Percentiles rank a stretch among this genome's conserved stretches.
These are phyloP conservation scores for Sarcocystis neurona DNA, from an alignment of 169 alveolate species.

Conservation along the genomic window DNA sequence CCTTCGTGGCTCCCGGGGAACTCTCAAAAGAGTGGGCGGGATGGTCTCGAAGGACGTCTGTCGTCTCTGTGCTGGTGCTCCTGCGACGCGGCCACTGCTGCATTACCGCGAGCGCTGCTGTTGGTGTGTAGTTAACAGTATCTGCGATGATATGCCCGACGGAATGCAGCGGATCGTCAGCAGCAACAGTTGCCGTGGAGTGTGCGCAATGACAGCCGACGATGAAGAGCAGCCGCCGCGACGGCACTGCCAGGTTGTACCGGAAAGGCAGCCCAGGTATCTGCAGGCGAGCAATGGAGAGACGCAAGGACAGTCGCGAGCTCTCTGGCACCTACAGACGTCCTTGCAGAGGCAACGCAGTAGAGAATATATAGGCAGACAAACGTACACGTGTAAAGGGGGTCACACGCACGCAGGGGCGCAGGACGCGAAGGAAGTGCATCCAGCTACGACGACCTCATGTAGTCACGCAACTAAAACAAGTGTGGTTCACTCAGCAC, in stretches of 20 bases:
- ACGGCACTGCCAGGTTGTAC: not conserved
- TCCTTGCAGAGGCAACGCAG: not conserved
- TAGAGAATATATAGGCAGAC: not conserved
- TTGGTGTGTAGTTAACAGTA: not conserved
- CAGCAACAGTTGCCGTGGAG: not conserved
- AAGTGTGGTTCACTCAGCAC: no score
- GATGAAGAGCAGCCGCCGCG: constrained; percentile 12
- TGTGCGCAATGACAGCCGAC: constrained; percentile 2
- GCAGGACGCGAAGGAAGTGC: not conserved
- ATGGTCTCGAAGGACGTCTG: no score
- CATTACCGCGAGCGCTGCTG: not conserved
- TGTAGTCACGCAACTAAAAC: no score
- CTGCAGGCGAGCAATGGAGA: not conserved
- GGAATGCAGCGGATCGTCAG: not conserved
- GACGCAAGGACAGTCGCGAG: not conserved
- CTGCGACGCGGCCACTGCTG: no score
- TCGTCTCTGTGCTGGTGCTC: no score
- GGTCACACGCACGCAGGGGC: not conserved
- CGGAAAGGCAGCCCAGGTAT: constrained; percentile 21
- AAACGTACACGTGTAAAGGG: not conserved
- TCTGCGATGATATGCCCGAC: not conserved
- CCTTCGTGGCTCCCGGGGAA: no score
- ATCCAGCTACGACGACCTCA: no score
- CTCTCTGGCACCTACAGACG: not conserved
- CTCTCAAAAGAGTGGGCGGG: no score